Percentiles rank a stretch among this genome's conserved stretches.
Conservation (phyloP, 768 basidiomycete species). For the Kwoniella pini region DNA sequence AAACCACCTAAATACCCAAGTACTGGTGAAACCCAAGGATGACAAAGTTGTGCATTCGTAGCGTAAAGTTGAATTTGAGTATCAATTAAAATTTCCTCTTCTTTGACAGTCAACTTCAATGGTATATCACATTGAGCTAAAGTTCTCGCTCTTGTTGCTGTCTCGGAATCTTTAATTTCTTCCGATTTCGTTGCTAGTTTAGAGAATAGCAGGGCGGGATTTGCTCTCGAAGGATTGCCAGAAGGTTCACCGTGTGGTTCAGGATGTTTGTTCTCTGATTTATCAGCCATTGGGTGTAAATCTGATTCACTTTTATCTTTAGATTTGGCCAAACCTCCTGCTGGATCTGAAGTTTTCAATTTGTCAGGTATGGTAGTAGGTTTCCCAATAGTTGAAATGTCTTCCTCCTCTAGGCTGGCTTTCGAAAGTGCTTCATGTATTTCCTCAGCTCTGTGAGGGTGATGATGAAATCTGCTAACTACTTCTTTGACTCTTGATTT, state of each 20-base stretch:
- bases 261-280: slow-evolving; percentile 38
- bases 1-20: slow-evolving; percentile 82
- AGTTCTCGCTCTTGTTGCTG: slow-evolving; percentile 24
- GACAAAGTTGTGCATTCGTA: slow-evolving; percentile 66
- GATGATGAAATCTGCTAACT: slow-evolving; percentile 24
- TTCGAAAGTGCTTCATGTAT: slow-evolving; percentile 1
- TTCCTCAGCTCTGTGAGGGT: slow-evolving; percentile 17
- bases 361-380: slow-evolving; percentile 19
- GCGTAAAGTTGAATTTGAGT: slow-evolving; percentile 85
- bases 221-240: slow-evolving; percentile 38
- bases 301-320: slow-evolving; percentile 19
- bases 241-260: slow-evolving; percentile 35
- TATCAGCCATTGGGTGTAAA: slow-evolving; percentile 39
- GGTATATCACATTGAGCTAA: slow-evolving; percentile 41
- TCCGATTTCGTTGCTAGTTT: neutral
- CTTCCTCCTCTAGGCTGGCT: neutral
- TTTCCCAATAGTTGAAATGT: neutral
- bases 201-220: slow-evolving; percentile 36
- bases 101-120: slow-evolving; percentile 51
- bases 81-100: slow-evolving; percentile 52
- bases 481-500: slow-evolving; percentile 44
- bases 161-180: neutral
- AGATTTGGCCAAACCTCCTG: slow-evolving; percentile 9
- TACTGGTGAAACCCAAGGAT: slow-evolving; percentile 68
- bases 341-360: slow-evolving; percentile 19